Evolutionary conservation across 2,329 filamentous ascomycete species (phyloP).

Genomic region (Nectriaceae sp.): DNA sequence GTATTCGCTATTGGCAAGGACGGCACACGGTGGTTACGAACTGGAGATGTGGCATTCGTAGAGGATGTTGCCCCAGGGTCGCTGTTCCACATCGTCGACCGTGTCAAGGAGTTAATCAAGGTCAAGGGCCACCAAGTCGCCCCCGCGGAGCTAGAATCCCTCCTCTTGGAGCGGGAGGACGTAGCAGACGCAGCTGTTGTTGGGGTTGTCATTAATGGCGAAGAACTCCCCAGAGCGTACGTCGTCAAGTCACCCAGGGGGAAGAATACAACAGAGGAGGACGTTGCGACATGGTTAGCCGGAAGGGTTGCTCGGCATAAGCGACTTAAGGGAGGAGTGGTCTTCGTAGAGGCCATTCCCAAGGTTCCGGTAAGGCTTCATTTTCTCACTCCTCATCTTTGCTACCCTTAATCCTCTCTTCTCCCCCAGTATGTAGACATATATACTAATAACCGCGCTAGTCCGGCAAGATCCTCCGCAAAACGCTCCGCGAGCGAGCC

Average conservation of each 20-base stretch:
- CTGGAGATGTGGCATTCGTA: conserved; percentile 73
- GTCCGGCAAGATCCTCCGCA: conserved; percentile 69
- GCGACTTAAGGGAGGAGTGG: conserved; percentile 67
- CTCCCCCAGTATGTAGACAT: background rate
- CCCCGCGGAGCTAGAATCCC: conserved; percentile 50
- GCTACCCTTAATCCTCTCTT: background rate
- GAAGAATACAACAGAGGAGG: conserved; percentile 31
- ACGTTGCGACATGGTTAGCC: conserved; percentile 65
- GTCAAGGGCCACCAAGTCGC: conserved; percentile 62
- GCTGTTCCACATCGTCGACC: conserved; percentile 69
- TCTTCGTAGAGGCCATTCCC: conserved; percentile 67
- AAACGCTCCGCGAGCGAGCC: conserved; percentile 58
- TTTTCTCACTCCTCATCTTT: background rate
- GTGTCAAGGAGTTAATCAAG: conserved; percentile 68
- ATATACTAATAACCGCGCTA: conserved; percentile 20
- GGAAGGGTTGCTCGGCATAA: conserved; percentile 66
- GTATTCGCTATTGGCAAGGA: conserved; percentile 50
- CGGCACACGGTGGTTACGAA: conserved; percentile 68
- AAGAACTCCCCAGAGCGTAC: conserved; percentile 65
- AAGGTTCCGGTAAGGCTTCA: conserved; percentile 55
- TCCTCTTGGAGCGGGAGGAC: conserved; percentile 39
- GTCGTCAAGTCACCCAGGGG: conserved; percentile 42
- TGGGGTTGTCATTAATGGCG: conserved; percentile 55
- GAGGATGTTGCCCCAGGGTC: conserved; percentile 55
- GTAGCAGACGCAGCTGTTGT: conserved; percentile 67